Evolutionary conservation across 164 flowering plant species (phyloP), one percentile per base, ranked within the genome.

Genomic region (Liquidambar formosana): DNA sequence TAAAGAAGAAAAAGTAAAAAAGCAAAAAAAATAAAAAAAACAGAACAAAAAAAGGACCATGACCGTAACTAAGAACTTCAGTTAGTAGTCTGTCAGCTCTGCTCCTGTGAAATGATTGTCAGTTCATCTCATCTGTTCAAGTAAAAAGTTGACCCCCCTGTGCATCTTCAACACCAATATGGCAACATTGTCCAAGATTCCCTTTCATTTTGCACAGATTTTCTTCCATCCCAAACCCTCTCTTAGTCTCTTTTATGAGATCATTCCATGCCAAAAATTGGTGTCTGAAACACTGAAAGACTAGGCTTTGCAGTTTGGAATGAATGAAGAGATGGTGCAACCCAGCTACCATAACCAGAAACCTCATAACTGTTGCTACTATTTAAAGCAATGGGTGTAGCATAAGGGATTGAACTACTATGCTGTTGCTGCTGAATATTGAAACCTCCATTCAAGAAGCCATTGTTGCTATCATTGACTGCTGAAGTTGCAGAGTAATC

Each of bases 241-340:
- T 52, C 14, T 19, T 8, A 1, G 0, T 15, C 46, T 33, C 46
- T 14, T 9, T 63, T 10, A 0, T 41, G 67, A 10, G 38, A 54
- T 87, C 85, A 87, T 76, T 87, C 90, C 79, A 89, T 82, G 10
- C 94, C 91, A 71, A 77, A 89, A 68, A 89, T 87, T 22, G 94
- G 89, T 62, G 91, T 87, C 86, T 86, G 94, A 61, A 80, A 86
- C 60, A 81, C 81, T n/a, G 87, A 75, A 3, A 83, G 73, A 71
- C 64, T 86, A 3, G 85, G 76, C 64, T 83, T 89, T 49, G 79
- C 82, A 76, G 85, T 11, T 71, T 83, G 88, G 67, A 66, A 77
- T 28, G 84, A 72, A 72, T 80, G 89, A 60, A 67, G 60, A 61
- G 81, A 57, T 53, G 80, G 83, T 59, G 85, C 43, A 58, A 72